Percentiles rank a stretch among this genome's conserved stretches.
phyloP scores from a whole-genome alignment of 345 rosid species.

The Aquilaria sinensis region DNA sequence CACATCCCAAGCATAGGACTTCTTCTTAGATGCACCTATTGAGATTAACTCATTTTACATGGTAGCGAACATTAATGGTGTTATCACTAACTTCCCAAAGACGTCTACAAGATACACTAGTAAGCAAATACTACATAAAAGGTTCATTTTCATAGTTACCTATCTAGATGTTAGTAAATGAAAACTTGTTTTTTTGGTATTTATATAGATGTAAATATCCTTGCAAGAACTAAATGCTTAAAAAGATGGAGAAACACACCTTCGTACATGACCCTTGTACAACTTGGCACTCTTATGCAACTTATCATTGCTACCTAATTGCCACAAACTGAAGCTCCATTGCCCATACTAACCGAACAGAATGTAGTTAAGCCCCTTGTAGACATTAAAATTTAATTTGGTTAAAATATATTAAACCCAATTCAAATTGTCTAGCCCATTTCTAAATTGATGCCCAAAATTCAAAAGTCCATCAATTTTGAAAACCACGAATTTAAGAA shows the following conservation, averaged over 20 bases:
- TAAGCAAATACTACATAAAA: constrained; percentile 27
- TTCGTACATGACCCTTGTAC: constrained; percentile 45
- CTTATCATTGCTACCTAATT: constrained; percentile 11
- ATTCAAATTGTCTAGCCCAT: too few relatives aligned
- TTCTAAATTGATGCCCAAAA: too few relatives aligned
- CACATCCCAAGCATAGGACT: constrained; percentile 84
- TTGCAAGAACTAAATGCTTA: constrained; percentile 60
- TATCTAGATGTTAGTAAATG: background rate
- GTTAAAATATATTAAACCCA: too few relatives aligned
- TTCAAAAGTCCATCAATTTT: too few relatives aligned
- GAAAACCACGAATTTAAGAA: too few relatives aligned
- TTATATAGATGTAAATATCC: background rate
- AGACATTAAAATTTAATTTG: too few relatives aligned
- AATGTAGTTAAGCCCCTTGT: constrained; percentile 59
- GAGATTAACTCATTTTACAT: constrained; percentile 48
- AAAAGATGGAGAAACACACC: constrained; percentile 15
- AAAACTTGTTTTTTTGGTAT: too few relatives aligned
- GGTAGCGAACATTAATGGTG: constrained; percentile 38
- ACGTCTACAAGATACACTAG: constrained; percentile 78
- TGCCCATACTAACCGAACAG: constrained; percentile 40
- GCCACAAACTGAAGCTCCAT: constrained; percentile 71
- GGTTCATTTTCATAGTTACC: background rate
- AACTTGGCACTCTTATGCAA: constrained; percentile 40
- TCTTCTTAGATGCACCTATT: constrained; percentile 67
- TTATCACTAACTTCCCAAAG: constrained; percentile 79